phyloP scores from a whole-genome alignment of 2,329 filamentous ascomycete genomes.

The Alternaria sp. region DNA sequence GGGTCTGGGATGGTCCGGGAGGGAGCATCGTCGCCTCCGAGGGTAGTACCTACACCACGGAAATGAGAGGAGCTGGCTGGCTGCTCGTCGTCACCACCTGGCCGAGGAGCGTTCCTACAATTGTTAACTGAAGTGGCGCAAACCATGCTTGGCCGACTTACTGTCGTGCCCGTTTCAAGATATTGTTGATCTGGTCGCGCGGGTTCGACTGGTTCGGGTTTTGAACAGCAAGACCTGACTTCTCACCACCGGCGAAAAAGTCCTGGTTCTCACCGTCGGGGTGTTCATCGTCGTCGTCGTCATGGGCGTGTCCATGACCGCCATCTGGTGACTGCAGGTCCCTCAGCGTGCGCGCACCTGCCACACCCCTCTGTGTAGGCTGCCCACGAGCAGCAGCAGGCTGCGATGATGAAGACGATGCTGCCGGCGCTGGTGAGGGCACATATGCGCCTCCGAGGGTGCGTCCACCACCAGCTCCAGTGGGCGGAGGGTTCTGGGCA shows the following conservation, averaged over 20 bases:
- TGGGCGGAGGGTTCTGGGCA: slow-evolving; percentile 33
- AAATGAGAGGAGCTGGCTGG: slow-evolving; percentile 65
- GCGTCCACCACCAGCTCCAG: slow-evolving; percentile 46
- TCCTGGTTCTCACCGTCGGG: slow-evolving; percentile 70
- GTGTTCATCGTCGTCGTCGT: slow-evolving; percentile 65
- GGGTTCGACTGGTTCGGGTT: slow-evolving; percentile 65
- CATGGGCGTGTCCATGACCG: slow-evolving; percentile 56
- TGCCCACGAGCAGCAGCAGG: slow-evolving; percentile 35
- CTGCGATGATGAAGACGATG: slow-evolving; percentile 24
- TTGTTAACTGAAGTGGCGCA: slow-evolving; percentile 33
- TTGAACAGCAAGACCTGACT: slow-evolving; percentile 76
- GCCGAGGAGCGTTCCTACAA: slow-evolving; percentile 67
- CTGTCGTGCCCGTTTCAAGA: slow-evolving; percentile 59
- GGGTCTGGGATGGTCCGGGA: slow-evolving; percentile 74
- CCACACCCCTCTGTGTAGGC: slow-evolving; percentile 41
- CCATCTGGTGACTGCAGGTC: slow-evolving; percentile 57
- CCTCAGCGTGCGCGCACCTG: slow-evolving; percentile 54
- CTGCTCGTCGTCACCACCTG: slow-evolving; percentile 60
- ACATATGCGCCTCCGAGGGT: slow-evolving; percentile 50
- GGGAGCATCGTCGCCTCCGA: slow-evolving; percentile 78
- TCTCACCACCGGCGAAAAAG: slow-evolving; percentile 84
- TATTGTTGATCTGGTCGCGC: slow-evolving; percentile 60
- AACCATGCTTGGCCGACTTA: slow-evolving; percentile 30
- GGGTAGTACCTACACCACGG: slow-evolving; percentile 74
- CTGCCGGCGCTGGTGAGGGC: slow-evolving; percentile 34